Conservation (phyloP, 2,329 filamentous ascomycete species). For the Fusarium nanum region DNA sequence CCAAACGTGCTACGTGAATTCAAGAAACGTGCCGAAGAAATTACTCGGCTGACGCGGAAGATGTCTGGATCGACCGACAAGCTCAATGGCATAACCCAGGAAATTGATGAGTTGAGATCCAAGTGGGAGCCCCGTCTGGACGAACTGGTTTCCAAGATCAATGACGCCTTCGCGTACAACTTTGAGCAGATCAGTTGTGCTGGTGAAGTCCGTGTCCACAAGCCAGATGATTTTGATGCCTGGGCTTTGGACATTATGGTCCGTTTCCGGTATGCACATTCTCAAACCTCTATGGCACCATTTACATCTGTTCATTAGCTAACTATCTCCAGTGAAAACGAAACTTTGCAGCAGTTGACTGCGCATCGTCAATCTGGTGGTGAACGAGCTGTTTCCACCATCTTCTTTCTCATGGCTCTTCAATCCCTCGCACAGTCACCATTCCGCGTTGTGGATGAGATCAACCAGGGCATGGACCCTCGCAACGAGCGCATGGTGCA, state of each 20-base stretch:
- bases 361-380: conserved; percentile 95
- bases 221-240: conserved; percentile 91
- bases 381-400: conserved; percentile 94
- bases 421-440: conserved; percentile 93
- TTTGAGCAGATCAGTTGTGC: conserved; percentile 95
- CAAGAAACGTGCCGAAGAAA: conserved; percentile 76
- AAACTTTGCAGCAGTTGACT: conserved; percentile 85
- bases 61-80: conserved; percentile 66
- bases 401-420: conserved; percentile 98
- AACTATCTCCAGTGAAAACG: conserved; percentile 70
- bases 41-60: conserved; percentile 70
- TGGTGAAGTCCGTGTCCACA: conserved; percentile 88
- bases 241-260: conserved; percentile 96
- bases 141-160: conserved; percentile 81
- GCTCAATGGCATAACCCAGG: conserved; percentile 65
- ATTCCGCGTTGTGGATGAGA: conserved; percentile 98
- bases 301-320: neutral
- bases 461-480: conserved; percentile 99
- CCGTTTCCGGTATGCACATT: conserved; percentile 80
- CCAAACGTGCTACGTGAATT: conserved; percentile 81
- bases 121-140: conserved; percentile 90
- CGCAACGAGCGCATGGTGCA: conserved; percentile 98
- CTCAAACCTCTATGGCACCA: neutral
- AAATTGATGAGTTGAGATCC: conserved; percentile 74
- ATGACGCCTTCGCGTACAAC: conserved; percentile 90